Base-by-base conservation (phyloP, 2,329 filamentous ascomycete species). In the Cladosporium sp. region DNA sequence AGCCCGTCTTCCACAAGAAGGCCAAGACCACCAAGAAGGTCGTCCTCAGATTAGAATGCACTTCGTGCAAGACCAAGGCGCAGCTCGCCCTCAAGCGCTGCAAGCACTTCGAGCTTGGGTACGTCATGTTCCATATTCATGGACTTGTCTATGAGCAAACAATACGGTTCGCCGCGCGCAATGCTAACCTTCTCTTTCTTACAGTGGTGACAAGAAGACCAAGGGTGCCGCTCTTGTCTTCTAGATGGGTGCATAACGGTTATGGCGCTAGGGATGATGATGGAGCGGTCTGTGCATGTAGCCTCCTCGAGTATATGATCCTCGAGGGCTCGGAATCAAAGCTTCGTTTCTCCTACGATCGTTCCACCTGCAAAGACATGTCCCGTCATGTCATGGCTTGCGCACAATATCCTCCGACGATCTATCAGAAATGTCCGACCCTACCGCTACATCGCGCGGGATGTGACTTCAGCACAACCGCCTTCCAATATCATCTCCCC, bases 1-100 rank as follows among this genome's bases (percentile, higher is more conserved):
- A 99, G 83, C 93, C 95, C 68, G 91, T 99, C 72, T 99, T 97
- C 88, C 93, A 97, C 89, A 99, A 97, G 87, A 97, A 96, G 83
- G 93, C 93, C 65, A 99, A 99, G 88, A 99, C 93, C 67, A 99
- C 93, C 74, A 99, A 99, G 89, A 99, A 99, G 87, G 88, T 99
- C 69, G 95, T 99, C 70, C 81, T 99, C 77, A 86, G 93, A 81
- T 80, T 99, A 77, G 93, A 99, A 78, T 99, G 93, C 83, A 92
- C 89, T 72, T 75, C 79, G 67, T 99, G 93, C 89, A 97, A 97
- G 88, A 86, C 89, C 75, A 97, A 96, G 87, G 85, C 85, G 77
- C 90, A 99, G 82, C 83, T 99, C 72, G 84, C 93, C 67, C 82
- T 99, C 77, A 99, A 99, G 88, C 89, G 93, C 74, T 99, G 93